Conservation (phyloP, 352 stramenopile species). For the Plasmopara muralis region DNA sequence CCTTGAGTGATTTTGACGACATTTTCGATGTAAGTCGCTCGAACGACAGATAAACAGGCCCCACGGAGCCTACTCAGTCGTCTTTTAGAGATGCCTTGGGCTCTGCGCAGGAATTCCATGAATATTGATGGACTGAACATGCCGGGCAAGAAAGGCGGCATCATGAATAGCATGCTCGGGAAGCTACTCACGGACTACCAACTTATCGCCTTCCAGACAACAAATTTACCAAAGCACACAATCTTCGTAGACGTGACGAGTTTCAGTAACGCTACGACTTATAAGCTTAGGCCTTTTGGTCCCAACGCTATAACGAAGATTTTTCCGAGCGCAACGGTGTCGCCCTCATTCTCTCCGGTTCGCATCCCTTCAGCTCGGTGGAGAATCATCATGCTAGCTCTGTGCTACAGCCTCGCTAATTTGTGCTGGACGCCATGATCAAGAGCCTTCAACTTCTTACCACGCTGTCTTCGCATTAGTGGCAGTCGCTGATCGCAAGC, state of each 20-base stretch:
- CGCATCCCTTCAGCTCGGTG: background rate
- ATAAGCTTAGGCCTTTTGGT: background rate
- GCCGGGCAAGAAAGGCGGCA: background rate
- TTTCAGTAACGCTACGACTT: background rate
- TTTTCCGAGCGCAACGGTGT: background rate
- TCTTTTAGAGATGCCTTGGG: slow-evolving; percentile 1
- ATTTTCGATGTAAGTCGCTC: too few species aligned
- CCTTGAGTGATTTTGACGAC: too few species aligned
- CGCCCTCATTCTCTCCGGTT: background rate
- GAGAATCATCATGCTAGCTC: background rate
- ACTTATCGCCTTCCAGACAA: background rate
- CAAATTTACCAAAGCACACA: background rate
- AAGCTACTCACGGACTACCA: too few species aligned
- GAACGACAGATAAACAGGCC: too few species aligned
- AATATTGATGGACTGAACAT: background rate
- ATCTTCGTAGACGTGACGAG: background rate
- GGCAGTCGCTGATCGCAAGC: background rate
- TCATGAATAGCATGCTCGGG: too few species aligned
- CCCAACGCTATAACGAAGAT: background rate
- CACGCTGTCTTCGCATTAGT: background rate
- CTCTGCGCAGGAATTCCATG: background rate
- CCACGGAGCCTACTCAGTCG: too few species aligned
- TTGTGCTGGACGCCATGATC: background rate
- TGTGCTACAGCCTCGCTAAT: background rate
- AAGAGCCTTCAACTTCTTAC: background rate